Base-by-base conservation (phyloP, 1,284 basidiomycete species). In the Trichosporon coremiiforme region DNA sequence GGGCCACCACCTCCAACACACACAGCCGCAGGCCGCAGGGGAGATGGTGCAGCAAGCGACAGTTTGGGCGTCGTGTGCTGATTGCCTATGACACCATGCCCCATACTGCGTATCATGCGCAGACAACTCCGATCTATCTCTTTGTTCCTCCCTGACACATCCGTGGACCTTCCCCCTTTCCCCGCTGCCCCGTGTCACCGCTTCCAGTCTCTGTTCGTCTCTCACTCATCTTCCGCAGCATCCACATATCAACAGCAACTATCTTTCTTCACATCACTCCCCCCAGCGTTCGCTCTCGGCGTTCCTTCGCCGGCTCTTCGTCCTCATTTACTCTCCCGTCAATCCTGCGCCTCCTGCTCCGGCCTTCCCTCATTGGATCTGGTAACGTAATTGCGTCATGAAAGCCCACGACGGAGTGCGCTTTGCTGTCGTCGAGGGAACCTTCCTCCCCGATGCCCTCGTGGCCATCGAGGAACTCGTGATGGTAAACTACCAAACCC, bases 391-490 rank as follows among this genome's bases (percentile, higher is more conserved):
- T n/a, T 7, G 57, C 57, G 57, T 13, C 13, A 60, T 60, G 57
- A 17, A n/a, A 31, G 31, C 57, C 17, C 57, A 60, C 57, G 57
- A 60, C 57, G 57, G 57, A 3, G 29, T 60, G 20, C 31, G 31
- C 29, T 60, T 60, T 31, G 57, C 57, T 15, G 57, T 60, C 57
- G 57, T 60, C 17, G 29, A 60, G 29, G 57, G 57, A 29, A 9
- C 57, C 57, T 60, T 60, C 57, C 57, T 60, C 17, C 15, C 31
- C 2, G 57, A 17, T 4, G 29, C 31, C 13, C 31, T 60, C 13
- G 31, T 15, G 29, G 13, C 57, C 15, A n/a, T 35, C 15, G 5
- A 60, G 15, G n/a, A 33, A 31, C 29, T 60, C 9, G 57, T 60
- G 0, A n/a, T 2, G 29, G 57, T 60, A 13, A 60, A 31, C 31